A percentile compares a stretch with the other conserved stretches of the same genome.
These are phyloP conservation scores for Suhomyces maxii DNA, from an alignment of 1,139 yeast genomes.

Conservation along the genomic window DNA sequence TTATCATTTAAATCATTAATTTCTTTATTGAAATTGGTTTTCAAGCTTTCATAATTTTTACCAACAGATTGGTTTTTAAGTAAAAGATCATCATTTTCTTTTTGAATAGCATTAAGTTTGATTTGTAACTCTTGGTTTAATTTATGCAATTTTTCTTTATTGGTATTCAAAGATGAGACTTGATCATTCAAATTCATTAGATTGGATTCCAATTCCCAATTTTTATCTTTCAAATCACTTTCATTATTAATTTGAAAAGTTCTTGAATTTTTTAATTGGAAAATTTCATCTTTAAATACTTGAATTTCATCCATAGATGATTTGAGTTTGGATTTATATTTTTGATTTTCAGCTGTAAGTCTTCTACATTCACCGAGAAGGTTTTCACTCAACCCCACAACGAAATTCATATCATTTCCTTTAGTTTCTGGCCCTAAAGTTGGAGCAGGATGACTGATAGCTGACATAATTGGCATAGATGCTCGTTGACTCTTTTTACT, in stretches of 20 bases:
- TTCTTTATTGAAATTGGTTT: slow-evolving; percentile 37
- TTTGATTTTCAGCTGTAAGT: slow-evolving; percentile 67
- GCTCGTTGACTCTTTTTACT: slow-evolving; percentile 8
- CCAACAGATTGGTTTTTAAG: slow-evolving; percentile 41
- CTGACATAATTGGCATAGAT: slow-evolving; percentile 17
- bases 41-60: slow-evolving; percentile 36
- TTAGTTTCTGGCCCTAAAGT: slow-evolving; percentile 46
- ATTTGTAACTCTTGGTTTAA: slow-evolving; percentile 34
- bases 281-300: slow-evolving; percentile 38
- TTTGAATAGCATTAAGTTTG: slow-evolving; percentile 31
- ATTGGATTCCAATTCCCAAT: slow-evolving; percentile 75
- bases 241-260: slow-evolving; percentile 36
- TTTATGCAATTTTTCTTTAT: slow-evolving; percentile 34
- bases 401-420: slow-evolving; percentile 73
- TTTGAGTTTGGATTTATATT: slow-evolving; percentile 44
- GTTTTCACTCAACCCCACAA: slow-evolving; percentile 80
- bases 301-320: slow-evolving; percentile 44
- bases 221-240: slow-evolving; percentile 61
- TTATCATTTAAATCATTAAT: slow-evolving; percentile 48
- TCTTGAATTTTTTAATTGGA: slow-evolving; percentile 31
- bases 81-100: slow-evolving; percentile 51
- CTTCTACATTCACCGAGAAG: slow-evolving; percentile 76
- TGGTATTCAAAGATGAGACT: slow-evolving; percentile 25
- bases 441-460: slow-evolving; percentile 29
- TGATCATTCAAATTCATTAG: slow-evolving; percentile 53